Evolutionary conservation across 805 yeast species (phyloP).

Genomic region (Maudiozyma serrabonitensis): DNA sequence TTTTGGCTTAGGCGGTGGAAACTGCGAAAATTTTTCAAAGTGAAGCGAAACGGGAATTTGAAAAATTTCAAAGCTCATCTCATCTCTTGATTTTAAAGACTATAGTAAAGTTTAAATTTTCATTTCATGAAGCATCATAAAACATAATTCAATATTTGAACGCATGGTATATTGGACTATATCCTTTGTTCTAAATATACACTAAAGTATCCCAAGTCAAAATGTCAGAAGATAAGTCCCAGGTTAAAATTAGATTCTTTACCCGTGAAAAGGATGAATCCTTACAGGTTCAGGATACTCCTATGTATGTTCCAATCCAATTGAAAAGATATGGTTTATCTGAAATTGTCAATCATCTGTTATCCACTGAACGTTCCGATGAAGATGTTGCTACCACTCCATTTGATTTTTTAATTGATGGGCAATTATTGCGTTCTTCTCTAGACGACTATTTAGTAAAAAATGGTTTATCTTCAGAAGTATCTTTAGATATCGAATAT

Average conservation of each 20-base stretch:
- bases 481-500: slow-evolving; percentile 72
- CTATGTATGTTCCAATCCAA: slow-evolving; percentile 78
- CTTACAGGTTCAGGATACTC: slow-evolving; percentile 66
- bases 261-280: slow-evolving; percentile 75
- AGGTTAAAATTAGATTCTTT: slow-evolving; percentile 71
- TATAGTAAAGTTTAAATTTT: not conserved
- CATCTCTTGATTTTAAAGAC: not conserved
- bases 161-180: not conserved
- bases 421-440: slow-evolving; percentile 67
- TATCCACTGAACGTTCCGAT: slow-evolving; percentile 28
- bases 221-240: slow-evolving; percentile 37
- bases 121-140: not conserved
- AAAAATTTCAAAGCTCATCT: too few relatives aligned
- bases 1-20: slow-evolving; percentile 2
- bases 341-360: slow-evolving; percentile 87
- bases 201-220: not conserved
- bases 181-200: too few relatives aligned
- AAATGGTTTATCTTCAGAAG: slow-evolving; percentile 76
- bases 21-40: not conserved
- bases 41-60: not conserved
- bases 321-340: slow-evolving; percentile 87
- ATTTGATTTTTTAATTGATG: slow-evolving; percentile 86
- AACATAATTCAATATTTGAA: not conserved
- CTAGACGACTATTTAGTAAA: slow-evolving; percentile 67
- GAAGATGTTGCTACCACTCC: slow-evolving; percentile 48